Percentiles rank a stretch among this genome's conserved stretches.
Conservation (phyloP, 257 asterid genomes). For the Plantago major region DNA sequence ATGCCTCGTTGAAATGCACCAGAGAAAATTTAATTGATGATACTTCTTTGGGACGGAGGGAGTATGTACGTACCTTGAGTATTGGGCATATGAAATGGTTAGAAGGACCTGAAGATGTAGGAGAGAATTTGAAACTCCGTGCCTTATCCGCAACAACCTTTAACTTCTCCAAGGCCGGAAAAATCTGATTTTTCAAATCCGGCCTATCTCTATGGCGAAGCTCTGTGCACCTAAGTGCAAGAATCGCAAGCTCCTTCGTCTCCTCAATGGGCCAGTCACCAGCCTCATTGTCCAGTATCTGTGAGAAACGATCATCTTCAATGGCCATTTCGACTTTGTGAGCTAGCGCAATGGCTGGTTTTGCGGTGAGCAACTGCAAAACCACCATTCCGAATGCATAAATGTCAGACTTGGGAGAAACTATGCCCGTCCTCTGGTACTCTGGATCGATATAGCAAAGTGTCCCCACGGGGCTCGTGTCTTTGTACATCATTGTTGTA, state of each 20-base stretch:
- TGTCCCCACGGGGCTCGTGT: constrained; percentile 50
- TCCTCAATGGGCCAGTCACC: constrained; percentile 53
- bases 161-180: constrained; percentile 22
- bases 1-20: neutral
- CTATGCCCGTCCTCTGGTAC: constrained; percentile 49
- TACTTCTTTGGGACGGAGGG: too few species aligned
- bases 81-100: constrained; percentile 47
- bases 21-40: neutral
- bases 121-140: constrained; percentile 17
- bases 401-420: constrained; percentile 54
- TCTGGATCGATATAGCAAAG: constrained; percentile 63
- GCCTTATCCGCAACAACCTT: constrained; percentile 24
- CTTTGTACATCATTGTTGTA: constrained; percentile 25
- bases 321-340: constrained; percentile 44
- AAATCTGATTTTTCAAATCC: constrained; percentile 37
- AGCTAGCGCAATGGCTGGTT: constrained; percentile 49
- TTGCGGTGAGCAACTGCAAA: constrained; percentile 54
- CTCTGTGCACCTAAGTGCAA: constrained; percentile 55
- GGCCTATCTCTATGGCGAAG: constrained; percentile 44
- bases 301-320: constrained; percentile 23
- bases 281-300: constrained; percentile 37
- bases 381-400: constrained; percentile 54
- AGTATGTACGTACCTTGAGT: constrained; percentile 30
- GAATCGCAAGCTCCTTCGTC: constrained; percentile 37
- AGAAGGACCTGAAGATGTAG: constrained; percentile 22